A percentile compares a stretch with the other conserved stretches of the same genome.
These are phyloP conservation scores for Solanum etuberosum DNA, from an alignment of 257 asterid genomes.

Conservation along the genomic window DNA sequence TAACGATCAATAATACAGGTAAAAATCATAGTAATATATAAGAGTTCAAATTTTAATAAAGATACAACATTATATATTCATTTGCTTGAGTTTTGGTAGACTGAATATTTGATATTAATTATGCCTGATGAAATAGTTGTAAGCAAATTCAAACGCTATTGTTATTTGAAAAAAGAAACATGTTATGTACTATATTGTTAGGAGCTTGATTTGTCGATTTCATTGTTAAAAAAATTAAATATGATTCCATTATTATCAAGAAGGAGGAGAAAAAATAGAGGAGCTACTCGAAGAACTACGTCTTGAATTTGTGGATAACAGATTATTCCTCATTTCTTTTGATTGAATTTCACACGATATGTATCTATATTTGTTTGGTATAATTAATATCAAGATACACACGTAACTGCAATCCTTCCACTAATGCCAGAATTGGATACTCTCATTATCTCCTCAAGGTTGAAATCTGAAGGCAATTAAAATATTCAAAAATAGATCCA, in stretches of 20 bases:
- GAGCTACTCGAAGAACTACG: background rate
- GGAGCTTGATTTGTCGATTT: background rate
- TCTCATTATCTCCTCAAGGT: background rate
- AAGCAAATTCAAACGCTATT: background rate
- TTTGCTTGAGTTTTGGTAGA: background rate
- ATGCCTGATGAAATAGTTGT: background rate
- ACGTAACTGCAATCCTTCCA: background rate
- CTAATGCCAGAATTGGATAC: background rate
- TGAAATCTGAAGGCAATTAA: background rate
- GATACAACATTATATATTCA: background rate
- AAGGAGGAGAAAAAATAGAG: background rate
- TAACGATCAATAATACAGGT: background rate
- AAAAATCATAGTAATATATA: background rate
- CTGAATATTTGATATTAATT: background rate
- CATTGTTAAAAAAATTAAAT: background rate
- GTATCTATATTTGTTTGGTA: background rate
- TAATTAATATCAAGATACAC: background rate
- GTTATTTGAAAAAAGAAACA: background rate
- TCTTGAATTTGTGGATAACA: background rate
- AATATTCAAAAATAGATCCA: background rate
- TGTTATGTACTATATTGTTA: background rate
- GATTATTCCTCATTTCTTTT: background rate
- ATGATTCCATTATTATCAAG: background rate
- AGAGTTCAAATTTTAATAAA: background rate
- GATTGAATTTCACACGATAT: background rate